These are phyloP conservation scores for Immersiella caudata DNA, from an alignment of 495 filamentous ascomycete genomes.

Conservation along the genomic window DNA sequence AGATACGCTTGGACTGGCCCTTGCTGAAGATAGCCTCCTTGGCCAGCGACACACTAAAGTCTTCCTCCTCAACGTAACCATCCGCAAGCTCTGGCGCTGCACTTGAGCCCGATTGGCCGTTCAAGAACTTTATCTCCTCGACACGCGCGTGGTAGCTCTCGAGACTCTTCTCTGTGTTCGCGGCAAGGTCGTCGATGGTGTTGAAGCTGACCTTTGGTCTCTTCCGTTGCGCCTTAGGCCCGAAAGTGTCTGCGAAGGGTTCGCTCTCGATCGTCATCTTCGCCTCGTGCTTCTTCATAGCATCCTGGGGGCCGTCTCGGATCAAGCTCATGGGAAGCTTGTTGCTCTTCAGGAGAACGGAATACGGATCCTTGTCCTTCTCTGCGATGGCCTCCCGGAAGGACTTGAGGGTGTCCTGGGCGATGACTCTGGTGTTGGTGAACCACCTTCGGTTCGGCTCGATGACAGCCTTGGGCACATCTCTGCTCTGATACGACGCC, in stretches of 20 bases:
- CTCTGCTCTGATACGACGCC: conserved; percentile 77
- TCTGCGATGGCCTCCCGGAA: conserved; percentile 94
- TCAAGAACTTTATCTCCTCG: conserved; percentile 71
- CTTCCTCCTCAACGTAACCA: conserved; percentile 48
- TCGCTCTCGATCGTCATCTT: conserved; percentile 90
- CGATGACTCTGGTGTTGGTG: conserved; percentile 61
- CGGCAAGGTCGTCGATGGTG: conserved; percentile 79
- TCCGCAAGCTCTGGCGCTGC: conserved; percentile 61
- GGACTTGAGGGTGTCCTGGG: conserved; percentile 65
- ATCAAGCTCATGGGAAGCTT: conserved; percentile 58
- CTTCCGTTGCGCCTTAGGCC: conserved; percentile 90
- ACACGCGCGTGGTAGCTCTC: conserved; percentile 76
- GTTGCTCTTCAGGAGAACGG: conserved; percentile 89
- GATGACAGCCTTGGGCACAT: conserved; percentile 76
- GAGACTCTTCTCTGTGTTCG: conserved; percentile 73
- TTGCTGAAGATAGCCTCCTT: conserved; percentile 91
- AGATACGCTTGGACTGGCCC: conserved; percentile 92
- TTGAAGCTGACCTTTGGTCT: conserved; percentile 83
- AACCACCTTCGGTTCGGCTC: conserved; percentile 89
- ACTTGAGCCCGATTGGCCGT: conserved; percentile 52
- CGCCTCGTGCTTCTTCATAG: conserved; percentile 86
- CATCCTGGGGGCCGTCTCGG: conserved; percentile 64
- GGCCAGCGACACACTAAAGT: conserved; percentile 64
- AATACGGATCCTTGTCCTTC: conserved; percentile 84
- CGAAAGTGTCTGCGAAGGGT: conserved; percentile 88